Conservation (phyloP, 345 rosid species). For the Populus simonii region DNA sequence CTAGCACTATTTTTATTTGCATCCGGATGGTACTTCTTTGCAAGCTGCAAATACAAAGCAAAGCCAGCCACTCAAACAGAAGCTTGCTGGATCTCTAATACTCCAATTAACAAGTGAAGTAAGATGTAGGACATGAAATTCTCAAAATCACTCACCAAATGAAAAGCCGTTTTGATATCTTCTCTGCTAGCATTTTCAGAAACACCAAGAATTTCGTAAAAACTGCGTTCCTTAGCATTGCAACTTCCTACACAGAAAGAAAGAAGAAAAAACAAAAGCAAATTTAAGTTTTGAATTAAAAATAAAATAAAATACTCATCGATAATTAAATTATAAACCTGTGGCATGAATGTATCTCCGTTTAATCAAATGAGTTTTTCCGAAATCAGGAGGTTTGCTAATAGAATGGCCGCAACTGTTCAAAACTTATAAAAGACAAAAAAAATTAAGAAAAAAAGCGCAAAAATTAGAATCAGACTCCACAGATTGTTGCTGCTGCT, state of each 20-base stretch:
- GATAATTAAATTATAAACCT: constrained; percentile 34
- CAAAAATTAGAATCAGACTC: not conserved
- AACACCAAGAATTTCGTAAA: constrained; percentile 80
- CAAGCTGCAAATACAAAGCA: constrained; percentile 57
- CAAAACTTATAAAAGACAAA: constrained; percentile 27
- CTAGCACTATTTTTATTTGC: constrained; percentile 80
- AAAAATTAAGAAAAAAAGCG: not conserved
- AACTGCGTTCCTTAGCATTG: constrained; percentile 41
- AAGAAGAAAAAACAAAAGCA: not conserved
- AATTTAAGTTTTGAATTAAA: not conserved
- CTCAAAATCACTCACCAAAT: constrained; percentile 40
- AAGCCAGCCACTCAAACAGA: constrained; percentile 7
- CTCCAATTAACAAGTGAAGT: not conserved
- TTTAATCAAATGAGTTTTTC: constrained; percentile 31
- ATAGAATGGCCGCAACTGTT: constrained; percentile 32
- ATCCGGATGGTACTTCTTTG: constrained; percentile 93
- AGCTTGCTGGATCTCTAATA: no score
- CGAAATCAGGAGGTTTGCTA: constrained; percentile 31
- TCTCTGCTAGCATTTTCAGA: constrained; percentile 61
- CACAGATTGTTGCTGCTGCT: not conserved
- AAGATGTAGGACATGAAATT: not conserved
- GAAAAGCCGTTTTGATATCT: constrained; percentile 85
- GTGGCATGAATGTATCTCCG: constrained; percentile 58
- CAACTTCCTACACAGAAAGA: constrained; percentile 37
- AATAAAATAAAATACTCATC: not conserved